Evolutionary conservation across 2,329 filamentous ascomycete genomes (phyloP), one percentile per base, ranked within the genome.

Genomic region (Escovopsis sp.): DNA sequence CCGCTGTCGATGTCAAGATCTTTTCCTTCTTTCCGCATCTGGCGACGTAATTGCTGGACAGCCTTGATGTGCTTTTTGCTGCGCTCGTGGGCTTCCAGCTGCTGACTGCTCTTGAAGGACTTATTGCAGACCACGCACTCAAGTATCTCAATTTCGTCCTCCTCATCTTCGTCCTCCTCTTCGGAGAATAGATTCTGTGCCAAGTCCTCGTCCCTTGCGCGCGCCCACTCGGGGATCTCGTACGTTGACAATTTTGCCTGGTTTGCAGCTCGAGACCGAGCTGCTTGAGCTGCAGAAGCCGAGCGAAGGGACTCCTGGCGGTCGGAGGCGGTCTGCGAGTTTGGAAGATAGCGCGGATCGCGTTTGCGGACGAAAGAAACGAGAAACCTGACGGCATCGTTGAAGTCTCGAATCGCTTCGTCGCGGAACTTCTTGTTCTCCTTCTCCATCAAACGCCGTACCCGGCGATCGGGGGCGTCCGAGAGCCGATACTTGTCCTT

Each of bases 21-120:
- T 38, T 69, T 67, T 53, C 88, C 82, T 54, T 98, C 84, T 51
- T 80, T 78, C 51, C 72, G 75, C 87, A 98, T 94, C 58, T 91
- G 80, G 53, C 76, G 73, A 53, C 77, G 78, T 34, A 98, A 63
- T 47, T 87, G 75, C 50, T 88, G 80, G 6, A 95, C 72, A 3
- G 86, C 82, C 58, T 94, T 96, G 47, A 80, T 63, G 55, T 98
- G 91, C 62, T 96, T 98, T 60, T 94, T 98, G 68, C 89, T 96
- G 64, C 82, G 86, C 64, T 95, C 88, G 54, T 98, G 91, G 3
- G 83, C 81, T 54, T 93, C 80, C 47, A 83, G 87, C 56, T 96
- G 89, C 50, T 86, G 87, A 57, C 94, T 84, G 54, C 88, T 96
- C 62, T 95, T 76, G 63, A 96, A 98, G 0, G 64, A 72, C 50